A percentile compares a stretch with the other conserved stretches of the same genome.
phyloP scores from a whole-genome alignment of 108 stramenopile genomes.

The Cyclotella baltica region DNA sequence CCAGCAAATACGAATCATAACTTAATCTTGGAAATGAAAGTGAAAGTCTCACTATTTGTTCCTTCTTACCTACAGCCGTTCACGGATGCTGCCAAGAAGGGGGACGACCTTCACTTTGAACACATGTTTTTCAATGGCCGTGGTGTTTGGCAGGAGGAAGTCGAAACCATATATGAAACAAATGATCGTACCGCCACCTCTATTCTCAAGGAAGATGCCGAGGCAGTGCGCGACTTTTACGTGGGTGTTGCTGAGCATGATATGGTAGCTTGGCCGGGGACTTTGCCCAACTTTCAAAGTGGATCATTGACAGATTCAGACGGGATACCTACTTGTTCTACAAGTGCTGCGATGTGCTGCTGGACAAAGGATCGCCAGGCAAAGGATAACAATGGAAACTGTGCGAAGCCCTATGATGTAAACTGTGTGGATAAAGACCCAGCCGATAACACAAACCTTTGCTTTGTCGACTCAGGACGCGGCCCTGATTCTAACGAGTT shows the following conservation, averaged over 20 bases:
- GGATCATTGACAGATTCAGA: constrained; percentile 5
- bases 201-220: constrained; percentile 36
- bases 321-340: constrained; percentile 6
- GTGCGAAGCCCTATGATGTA: no score
- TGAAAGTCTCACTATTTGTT: no score
- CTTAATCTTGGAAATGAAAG: no score
- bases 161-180: constrained; percentile 43
- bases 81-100: constrained; percentile 32
- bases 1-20: no score
- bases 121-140: constrained; percentile 56
- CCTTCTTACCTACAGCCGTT: constrained; percentile 3
- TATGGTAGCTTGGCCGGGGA: constrained; percentile 32
- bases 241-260: constrained; percentile 20
- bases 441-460: no score
- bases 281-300: constrained; percentile 31
- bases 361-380: constrained; percentile 43
- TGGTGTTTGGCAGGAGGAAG: constrained; percentile 51
- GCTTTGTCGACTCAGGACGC: no score
- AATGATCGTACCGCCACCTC: constrained; percentile 23
- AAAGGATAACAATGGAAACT: no score
- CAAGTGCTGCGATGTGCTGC: constrained; percentile 49
- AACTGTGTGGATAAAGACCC: no score
- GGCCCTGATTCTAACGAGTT: no score
- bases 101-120: constrained; percentile 43
- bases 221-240: constrained; percentile 31